These are phyloP conservation scores for Lactarius psammicola DNA, from an alignment of 768 basidiomycete species.

Conservation along the genomic window DNA sequence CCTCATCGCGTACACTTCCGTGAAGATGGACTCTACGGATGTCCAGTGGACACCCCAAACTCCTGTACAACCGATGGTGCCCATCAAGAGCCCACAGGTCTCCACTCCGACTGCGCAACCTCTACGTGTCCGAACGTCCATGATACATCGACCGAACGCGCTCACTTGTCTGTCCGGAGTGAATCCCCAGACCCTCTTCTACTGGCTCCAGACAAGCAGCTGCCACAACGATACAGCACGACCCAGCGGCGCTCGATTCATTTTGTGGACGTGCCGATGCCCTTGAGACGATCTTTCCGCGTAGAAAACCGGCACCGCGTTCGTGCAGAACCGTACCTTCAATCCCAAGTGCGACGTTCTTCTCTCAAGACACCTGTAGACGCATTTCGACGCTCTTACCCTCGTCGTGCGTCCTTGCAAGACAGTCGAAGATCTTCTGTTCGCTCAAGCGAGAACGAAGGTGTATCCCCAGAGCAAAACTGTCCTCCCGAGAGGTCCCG, in stretches of 20 bases:
- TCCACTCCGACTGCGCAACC: not conserved
- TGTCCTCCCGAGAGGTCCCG: not conserved
- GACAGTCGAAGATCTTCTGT: not conserved
- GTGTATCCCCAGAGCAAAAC: not conserved
- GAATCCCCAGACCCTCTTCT: slow-evolving; percentile 19
- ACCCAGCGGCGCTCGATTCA: slow-evolving; percentile 11
- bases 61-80: not conserved
- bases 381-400: not conserved
- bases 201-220: slow-evolving; percentile 4
- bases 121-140: not conserved
- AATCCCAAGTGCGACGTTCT: slow-evolving; percentile 4
- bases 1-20: slow-evolving; percentile 9
- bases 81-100: not conserved
- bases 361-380: slow-evolving; percentile 1
- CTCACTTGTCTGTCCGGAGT: slow-evolving; percentile 1
- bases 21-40: slow-evolving; percentile 19
- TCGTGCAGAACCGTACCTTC: not conserved
- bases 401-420: slow-evolving; percentile 14
- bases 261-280: not conserved
- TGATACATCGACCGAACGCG: not conserved
- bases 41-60: not conserved
- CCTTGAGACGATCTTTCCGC: slow-evolving; percentile 14
- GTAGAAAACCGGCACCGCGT: slow-evolving; percentile 1
- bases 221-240: slow-evolving; percentile 1
- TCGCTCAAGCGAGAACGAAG: slow-evolving; percentile 10